Base-by-base conservation (phyloP, 139 green algal genomes). In the Chlamydomonas schloesseri region DNA sequence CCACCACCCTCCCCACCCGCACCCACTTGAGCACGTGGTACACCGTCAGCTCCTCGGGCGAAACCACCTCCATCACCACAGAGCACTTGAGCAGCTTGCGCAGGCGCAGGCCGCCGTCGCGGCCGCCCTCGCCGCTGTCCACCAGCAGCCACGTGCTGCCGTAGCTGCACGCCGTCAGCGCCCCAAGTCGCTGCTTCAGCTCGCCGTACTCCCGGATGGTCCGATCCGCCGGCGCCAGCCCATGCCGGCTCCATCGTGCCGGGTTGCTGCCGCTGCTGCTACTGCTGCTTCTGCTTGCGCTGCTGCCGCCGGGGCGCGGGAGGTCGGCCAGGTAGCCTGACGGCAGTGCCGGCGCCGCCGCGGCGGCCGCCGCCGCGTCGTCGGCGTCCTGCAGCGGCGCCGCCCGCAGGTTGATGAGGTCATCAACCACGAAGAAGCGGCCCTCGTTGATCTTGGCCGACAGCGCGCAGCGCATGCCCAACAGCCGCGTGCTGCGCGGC, bases 401-500 rank as follows among this genome's bases (percentile, higher is more conserved):
- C 33, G 18, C 80, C 10, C 71, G 84, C 28, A 71, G 28, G 26
- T 89, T 81, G 18, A 60, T 21, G 47, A 98, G 89, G 36, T 88
- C 91, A 29, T 98, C 94, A 37, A 98, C 80, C 1, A 98, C 73
- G 31, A 96, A 69, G 50, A 98, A 87, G 10, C 95, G 88, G 9
- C 95, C 93, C 87, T 98, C 96, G 50, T 90, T 87, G 17, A 91
- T 88, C 77, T 96, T 97, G 55, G 96, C 96, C 8, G 95, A 97
- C 34, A 99, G 92, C 24, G 97, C 97, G 77, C 93, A 96, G 71
- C 94, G 94, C 70, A 99, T 91, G 13, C 93, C 97, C 60, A 98
- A 88, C 80, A 87, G 73, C 47, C 72, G 86, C 10, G 86, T 46
- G 34, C 31, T 24, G 31, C 81, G 82, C 42, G 92, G 91, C 34